Base-by-base conservation (phyloP, 768 basidiomycete species). In the Pisolithus orientalis region DNA sequence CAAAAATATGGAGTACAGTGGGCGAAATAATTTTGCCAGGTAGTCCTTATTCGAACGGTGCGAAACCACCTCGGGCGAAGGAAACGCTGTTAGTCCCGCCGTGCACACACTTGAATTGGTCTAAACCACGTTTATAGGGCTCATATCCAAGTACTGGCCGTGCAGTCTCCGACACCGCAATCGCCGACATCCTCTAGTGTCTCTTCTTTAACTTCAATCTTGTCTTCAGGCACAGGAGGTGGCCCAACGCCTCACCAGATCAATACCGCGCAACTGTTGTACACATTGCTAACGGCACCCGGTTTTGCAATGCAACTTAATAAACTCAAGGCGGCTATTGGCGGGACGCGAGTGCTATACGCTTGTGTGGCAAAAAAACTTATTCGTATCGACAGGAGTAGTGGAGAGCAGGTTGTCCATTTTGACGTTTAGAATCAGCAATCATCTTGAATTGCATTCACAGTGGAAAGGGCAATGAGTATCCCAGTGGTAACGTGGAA, bases 281-380 rank as follows among this genome's bases (percentile, higher is more conserved):
- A 82, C 44, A 68, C 76, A 17, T 72, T 91, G 14, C 70, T 91
- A 25, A 70, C 69, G 16, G 70, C 78, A 9, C 80, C 82, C 0
- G 68, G 74, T 40, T 77, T 80, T 50, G 70, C 83, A 28, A 72
- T 89, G 66, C 71, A 85, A 9, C 64, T 90, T 13, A 81, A 77
- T 57, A 77, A 75, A 59, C 71, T 85, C 14, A 90, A 88, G 65
- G 79, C 79, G 47, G 63, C 74, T 21, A 66, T 90, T 21, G 76
- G 78, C 37, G 72, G 80, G 10, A 84, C 80, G 8, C 73, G 85
- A 39, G 79, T 86, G 14, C 65, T 90, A 11, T 91, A 88, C 60
- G 81, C 75, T 2, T 89, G 88, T 61, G 85, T 90, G n/a, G 89
- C 85, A 14, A 91, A 90, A 69, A 75, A 85, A 55, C 68, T 91